These are phyloP conservation scores for Alternaria dauci DNA, from an alignment of 2,329 filamentous ascomycete species.

Conservation along the genomic window DNA sequence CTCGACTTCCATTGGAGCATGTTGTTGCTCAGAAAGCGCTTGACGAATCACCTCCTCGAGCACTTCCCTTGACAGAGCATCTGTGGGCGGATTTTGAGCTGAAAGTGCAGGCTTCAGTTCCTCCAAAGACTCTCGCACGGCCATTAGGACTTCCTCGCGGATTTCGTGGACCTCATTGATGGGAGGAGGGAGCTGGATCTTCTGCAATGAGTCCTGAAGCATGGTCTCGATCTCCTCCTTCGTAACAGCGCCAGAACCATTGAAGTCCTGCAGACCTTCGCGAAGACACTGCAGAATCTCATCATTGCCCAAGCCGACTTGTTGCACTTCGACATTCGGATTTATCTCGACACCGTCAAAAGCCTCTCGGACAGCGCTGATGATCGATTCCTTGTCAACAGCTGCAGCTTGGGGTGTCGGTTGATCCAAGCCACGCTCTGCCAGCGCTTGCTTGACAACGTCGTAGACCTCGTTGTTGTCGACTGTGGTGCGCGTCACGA, in stretches of 20 bases:
- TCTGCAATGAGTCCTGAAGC: constrained; percentile 83
- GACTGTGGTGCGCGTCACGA: constrained; percentile 68
- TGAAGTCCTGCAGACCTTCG: constrained; percentile 83
- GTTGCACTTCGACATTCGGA: constrained; percentile 88
- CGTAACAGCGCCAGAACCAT: constrained; percentile 67
- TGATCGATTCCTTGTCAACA: constrained; percentile 78
- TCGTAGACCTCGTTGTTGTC: constrained; percentile 88
- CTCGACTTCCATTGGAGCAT: constrained; percentile 55
- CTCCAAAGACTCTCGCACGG: constrained; percentile 85
- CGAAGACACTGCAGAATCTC: constrained; percentile 87
- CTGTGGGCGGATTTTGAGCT: constrained; percentile 52
- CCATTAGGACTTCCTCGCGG: constrained; percentile 82
- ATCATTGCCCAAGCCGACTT: constrained; percentile 87
- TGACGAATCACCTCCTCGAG: constrained; percentile 67
- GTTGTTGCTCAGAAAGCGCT: constrained; percentile 61
- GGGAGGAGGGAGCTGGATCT: constrained; percentile 77
- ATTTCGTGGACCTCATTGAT: constrained; percentile 75
- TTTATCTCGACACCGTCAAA: constrained; percentile 84
- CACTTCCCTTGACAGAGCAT: constrained; percentile 61
- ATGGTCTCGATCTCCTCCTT: constrained; percentile 86
- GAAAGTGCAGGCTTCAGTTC: constrained; percentile 69
- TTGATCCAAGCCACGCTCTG: constrained; percentile 59
- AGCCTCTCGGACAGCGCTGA: constrained; percentile 85
- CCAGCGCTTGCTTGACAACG: constrained; percentile 77
- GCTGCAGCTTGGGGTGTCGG: constrained; percentile 54